Base-by-base conservation (phyloP, 2,329 filamentous ascomycete genomes). In the Parastagonospora avenae region DNA sequence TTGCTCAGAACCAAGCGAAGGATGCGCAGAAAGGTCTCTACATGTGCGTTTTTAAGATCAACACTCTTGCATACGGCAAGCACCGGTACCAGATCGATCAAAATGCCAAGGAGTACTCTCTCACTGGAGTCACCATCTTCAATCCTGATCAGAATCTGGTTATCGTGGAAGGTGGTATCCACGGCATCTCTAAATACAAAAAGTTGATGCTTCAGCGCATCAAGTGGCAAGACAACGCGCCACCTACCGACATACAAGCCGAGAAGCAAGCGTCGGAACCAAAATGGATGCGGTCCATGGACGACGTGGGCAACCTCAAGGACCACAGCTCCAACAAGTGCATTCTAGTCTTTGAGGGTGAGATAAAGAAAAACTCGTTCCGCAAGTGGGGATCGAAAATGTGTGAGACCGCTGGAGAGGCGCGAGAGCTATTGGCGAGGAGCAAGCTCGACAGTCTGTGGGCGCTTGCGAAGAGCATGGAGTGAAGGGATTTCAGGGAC, bases 371-470 rank as follows among this genome's bases (percentile, higher is more conserved):
- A 29, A 83, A 90, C 42, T 85, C 81, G 0, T 99, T 97, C 72
- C 86, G 89, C 59, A 92, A 91, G 68, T 97, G 93, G 90, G 92
- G 87, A 56, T 76, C 76, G 19, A 89, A 91, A 70, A 86, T 94
- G n/a, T 96, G 92, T 73, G 94, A 97, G 76, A 93, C 90, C 2
- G 94, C 99, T 71, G 84, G 87, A 9, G 90, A 95, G 69, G 94
- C 93, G 4, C 88, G 90, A 70, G 91, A 96, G 62, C 82, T 87
- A 16, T 75, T 99, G 55, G 78, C 85, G 10, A 84, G 91, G 61
- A 85, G 86, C 5, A 97, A 96, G 79, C 90, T 97, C 83, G 93
- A 97, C 64, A 96, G 89, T 65, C 93, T 99, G 68, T 99, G 94
- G 94, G 88, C 88, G 8, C 76, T 94, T 62, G 93, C 92, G 0